Evolutionary conservation across 2,329 filamentous ascomycete genomes (phyloP).

Genomic region (Ascochyta viciae-villosae): DNA sequence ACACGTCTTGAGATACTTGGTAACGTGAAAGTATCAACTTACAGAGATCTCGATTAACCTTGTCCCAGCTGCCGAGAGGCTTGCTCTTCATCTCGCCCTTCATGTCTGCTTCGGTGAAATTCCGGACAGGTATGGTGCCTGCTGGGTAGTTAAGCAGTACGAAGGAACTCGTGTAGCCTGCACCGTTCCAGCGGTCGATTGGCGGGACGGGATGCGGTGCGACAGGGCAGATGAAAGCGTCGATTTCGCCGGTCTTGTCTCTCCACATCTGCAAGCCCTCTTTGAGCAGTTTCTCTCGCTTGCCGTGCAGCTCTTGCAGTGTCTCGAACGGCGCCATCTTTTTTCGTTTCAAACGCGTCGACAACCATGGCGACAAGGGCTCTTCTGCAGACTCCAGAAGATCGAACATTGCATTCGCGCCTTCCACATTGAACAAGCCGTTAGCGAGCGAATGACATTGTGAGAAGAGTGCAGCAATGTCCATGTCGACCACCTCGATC

Average conservation of each 20-base stretch:
- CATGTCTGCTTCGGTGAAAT: slow-evolving; percentile 59
- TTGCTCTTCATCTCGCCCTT: slow-evolving; percentile 54
- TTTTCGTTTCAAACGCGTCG: slow-evolving; percentile 58
- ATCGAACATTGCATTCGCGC: slow-evolving; percentile 63
- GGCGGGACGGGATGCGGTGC: slow-evolving; percentile 69
- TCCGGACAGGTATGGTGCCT: slow-evolving; percentile 63
- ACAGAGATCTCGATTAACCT: slow-evolving; percentile 65
- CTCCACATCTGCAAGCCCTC: slow-evolving; percentile 66
- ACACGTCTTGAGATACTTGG: neutral
- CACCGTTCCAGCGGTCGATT: slow-evolving; percentile 68
- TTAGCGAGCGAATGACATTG: slow-evolving; percentile 65
- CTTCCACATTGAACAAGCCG: slow-evolving; percentile 65
- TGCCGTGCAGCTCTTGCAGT: slow-evolving; percentile 61
- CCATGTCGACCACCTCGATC: slow-evolving; percentile 66
- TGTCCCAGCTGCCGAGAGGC: slow-evolving; percentile 65
- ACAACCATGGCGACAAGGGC: slow-evolving; percentile 67
- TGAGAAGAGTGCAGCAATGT: slow-evolving; percentile 59
- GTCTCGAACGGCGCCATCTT: slow-evolving; percentile 56
- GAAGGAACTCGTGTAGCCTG: slow-evolving; percentile 67
- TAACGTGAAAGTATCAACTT: slow-evolving; percentile 19
- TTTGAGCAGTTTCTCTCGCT: slow-evolving; percentile 60
- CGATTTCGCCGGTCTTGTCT: slow-evolving; percentile 55
- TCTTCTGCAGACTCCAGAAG: slow-evolving; percentile 63
- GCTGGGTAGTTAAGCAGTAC: slow-evolving; percentile 69
- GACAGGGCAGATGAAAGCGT: slow-evolving; percentile 69